Base-by-base conservation (phyloP, 2,329 filamentous ascomycete genomes). In the Penicillium sp. region DNA sequence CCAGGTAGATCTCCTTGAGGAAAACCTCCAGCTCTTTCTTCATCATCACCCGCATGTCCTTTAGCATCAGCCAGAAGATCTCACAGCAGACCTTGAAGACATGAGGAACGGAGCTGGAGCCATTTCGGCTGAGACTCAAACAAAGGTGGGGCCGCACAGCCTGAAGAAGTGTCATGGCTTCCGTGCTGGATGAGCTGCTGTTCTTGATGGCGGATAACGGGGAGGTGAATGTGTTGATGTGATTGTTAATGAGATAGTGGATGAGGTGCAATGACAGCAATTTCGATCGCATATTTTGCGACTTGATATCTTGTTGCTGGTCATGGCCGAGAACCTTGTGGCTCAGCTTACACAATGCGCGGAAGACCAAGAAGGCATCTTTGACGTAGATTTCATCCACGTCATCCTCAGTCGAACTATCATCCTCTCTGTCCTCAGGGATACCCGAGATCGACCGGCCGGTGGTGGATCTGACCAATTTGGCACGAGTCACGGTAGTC, bases 21-120 rank as follows among this genome's bases (percentile, higher is more conserved):
- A 99, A 98, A 0, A 99, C 94, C 75, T 98, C 95, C 56, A 99
- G 90, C 73, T 99, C 95, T 85, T 96, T 96, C 87, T 99, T 99
- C 77, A 99, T 90, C 62, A 93, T 89, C 2, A 95, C 89, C 61
- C 96, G 87, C 86, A 99, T 90, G 69, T 92, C 89, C 74, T 96
- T 96, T 44, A 97, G 79, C 89, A 97, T 96, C 58, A 98, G 82
- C 92, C 93, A 99, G 74, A 99, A 99, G 33, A 98, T 96, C 75
- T 99, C 95, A 69, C 91, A 93, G 74, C 91, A 94, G 43, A 98
- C 92, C 71, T 98, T 94, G 70, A 98, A 99, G 0, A 99, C 92
- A 65, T 86, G 86, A 63, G 92, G 90, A 44, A 96, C 90, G 4
- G 93, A 94, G 78, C 94, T 98, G 14, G 95, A 91, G 18, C 94